A percentile compares a stretch with the other conserved stretches of the same genome.
These are phyloP conservation scores for Cryptococcus wingfieldii DNA, from an alignment of 1,284 basidiomycete genomes.

Conservation along the genomic window DNA sequence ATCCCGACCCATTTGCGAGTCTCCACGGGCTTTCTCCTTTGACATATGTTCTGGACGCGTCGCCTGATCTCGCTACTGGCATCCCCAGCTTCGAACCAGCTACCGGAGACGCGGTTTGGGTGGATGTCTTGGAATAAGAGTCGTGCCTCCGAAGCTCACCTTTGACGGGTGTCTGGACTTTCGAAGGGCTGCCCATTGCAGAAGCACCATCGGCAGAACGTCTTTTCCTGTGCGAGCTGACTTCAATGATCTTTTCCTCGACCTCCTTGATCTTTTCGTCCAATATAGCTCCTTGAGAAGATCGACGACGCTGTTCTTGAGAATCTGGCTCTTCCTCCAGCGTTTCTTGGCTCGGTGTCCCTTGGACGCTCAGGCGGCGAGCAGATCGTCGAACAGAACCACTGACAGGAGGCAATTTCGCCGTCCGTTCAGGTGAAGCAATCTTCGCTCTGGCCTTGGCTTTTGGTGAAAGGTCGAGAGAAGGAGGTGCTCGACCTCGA, in stretches of 20 bases:
- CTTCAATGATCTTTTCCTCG: constrained; percentile 27
- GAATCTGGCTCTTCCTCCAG: constrained; percentile 1
- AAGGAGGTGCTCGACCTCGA: background rate
- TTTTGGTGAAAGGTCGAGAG: background rate
- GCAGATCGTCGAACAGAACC: background rate
- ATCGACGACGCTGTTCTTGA: background rate
- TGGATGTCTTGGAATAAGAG: constrained; percentile 3
- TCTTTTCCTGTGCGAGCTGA: constrained; percentile 2
- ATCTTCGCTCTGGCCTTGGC: background rate
- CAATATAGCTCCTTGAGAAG: constrained; percentile 14
- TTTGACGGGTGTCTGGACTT: background rate
- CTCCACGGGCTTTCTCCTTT: background rate
- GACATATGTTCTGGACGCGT: background rate
- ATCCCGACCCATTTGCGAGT: background rate
- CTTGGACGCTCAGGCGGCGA: constrained; percentile 3
- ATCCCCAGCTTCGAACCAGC: background rate
- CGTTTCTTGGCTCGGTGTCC: background rate
- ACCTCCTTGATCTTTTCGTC: constrained; percentile 38
- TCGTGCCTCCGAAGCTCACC: constrained; percentile 6
- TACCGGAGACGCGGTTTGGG: background rate
- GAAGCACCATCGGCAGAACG: constrained; percentile 1
- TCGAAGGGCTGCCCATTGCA: background rate
- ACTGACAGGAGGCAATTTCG: constrained; percentile 6
- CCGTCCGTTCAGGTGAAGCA: constrained; percentile 10
- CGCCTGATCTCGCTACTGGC: background rate